A percentile compares a stretch with the other conserved stretches of the same genome.
Evolutionary conservation across 1,139 yeast genomes (phyloP).

Genomic region (Suhomyces coccinellae): DNA sequence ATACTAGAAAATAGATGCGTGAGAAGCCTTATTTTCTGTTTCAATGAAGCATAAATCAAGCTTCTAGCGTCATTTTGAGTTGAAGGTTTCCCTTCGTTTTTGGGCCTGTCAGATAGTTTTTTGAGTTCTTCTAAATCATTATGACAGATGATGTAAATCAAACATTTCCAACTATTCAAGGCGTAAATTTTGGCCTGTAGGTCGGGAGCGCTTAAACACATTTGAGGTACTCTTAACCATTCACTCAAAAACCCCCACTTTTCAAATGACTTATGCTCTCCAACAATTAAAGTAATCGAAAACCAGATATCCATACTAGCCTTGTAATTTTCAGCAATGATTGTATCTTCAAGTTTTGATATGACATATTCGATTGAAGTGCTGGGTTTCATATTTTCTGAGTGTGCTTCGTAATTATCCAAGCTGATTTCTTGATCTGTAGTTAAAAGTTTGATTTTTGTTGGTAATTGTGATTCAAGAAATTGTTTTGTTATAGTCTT

Average conservation of each 20-base stretch:
- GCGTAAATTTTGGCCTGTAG: constrained; percentile 30
- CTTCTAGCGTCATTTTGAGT: constrained; percentile 8
- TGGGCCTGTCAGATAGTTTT: constrained; percentile 20
- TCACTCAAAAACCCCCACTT: constrained; percentile 32
- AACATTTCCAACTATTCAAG: constrained; percentile 39
- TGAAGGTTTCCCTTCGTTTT: constrained; percentile 5
- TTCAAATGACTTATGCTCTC: constrained; percentile 30
- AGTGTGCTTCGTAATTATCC: constrained; percentile 12
- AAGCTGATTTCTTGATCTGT: constrained; percentile 7
- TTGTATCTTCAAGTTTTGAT: constrained; percentile 27
- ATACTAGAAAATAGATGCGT: constrained; percentile 30
- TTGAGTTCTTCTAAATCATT: constrained; percentile 31
- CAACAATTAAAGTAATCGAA: constrained; percentile 35
- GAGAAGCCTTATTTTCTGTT: constrained; percentile 31
- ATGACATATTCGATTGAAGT: constrained; percentile 28
- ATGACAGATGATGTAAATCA: constrained; percentile 37
- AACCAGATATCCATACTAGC: constrained; percentile 48
- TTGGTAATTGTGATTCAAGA: constrained; percentile 24
- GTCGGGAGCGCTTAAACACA: constrained; percentile 30
- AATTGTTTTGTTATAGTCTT: constrained; percentile 27
- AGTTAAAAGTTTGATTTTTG: constrained; percentile 20
- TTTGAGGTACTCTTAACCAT: constrained; percentile 39
- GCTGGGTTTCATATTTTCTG: background rate
- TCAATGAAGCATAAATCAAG: constrained; percentile 21
- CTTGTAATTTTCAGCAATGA: constrained; percentile 29